Percentiles rank a stretch among this genome's conserved stretches.
phyloP scores from a whole-genome alignment of 2,329 filamentous ascomycete species.

The Rugonectria rugulosa region DNA sequence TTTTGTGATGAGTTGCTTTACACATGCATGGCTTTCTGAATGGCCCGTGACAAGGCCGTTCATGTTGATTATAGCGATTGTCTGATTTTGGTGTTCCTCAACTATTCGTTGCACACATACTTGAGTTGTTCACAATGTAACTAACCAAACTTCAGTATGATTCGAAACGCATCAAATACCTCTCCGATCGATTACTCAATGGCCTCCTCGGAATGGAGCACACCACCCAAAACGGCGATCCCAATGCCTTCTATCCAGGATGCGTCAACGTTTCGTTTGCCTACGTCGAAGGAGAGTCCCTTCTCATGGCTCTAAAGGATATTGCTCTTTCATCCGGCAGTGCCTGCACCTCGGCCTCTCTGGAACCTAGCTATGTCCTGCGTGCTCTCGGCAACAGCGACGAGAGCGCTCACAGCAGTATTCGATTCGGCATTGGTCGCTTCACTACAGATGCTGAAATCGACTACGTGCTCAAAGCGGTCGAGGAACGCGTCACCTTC shows the following conservation, averaged over 20 bases:
- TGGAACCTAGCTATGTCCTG: slow-evolving; percentile 96
- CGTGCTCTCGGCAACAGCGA: slow-evolving; percentile 95
- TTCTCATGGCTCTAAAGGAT: slow-evolving; percentile 98
- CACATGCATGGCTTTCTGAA: slow-evolving; percentile 94
- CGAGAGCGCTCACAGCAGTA: slow-evolving; percentile 97
- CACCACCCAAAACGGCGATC: slow-evolving; percentile 88
- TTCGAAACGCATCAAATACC: slow-evolving; percentile 78
- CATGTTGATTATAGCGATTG: slow-evolving; percentile 72
- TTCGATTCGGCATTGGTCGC: slow-evolving; percentile 94
- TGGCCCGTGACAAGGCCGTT: slow-evolving; percentile 66
- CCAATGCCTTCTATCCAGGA: slow-evolving; percentile 85
- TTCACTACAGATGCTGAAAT: slow-evolving; percentile 97
- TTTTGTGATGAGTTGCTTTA: slow-evolving; percentile 79
- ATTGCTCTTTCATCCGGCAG: slow-evolving; percentile 96
- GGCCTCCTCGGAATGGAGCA: slow-evolving; percentile 91
- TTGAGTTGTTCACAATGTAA: slow-evolving; percentile 16
- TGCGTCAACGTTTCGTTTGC: slow-evolving; percentile 99
- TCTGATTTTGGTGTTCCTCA: slow-evolving; percentile 57
- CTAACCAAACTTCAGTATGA: slow-evolving; percentile 75
- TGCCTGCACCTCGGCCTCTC: slow-evolving; percentile 94
- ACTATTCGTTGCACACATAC: background rate
- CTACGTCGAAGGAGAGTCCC: slow-evolving; percentile 96
- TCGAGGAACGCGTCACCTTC: slow-evolving; percentile 89
- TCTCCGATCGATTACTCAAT: slow-evolving; percentile 84
- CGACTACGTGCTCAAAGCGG: slow-evolving; percentile 95